Evolutionary conservation across 164 flowering plant species (phyloP).

Genomic region (Tetrastigma voinierianum): DNA sequence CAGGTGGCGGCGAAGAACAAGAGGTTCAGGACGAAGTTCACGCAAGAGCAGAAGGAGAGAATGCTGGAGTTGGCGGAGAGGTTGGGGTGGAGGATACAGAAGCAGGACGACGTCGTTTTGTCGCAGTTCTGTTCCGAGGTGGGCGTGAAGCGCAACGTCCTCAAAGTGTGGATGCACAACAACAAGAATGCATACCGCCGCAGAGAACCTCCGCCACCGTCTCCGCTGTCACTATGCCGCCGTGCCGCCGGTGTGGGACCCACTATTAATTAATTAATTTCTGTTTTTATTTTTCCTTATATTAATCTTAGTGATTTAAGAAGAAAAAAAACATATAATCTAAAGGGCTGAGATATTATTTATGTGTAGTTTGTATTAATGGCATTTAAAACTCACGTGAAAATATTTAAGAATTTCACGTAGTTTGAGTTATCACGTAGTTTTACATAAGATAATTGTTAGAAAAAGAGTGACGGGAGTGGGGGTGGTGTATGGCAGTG

Average conservation of each 20-base stretch:
- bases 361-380: no score
- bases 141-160: conserved; percentile 22
- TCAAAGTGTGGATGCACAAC: conserved; percentile 46
- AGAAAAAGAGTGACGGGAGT: no score
- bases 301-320: background rate
- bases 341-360: no score
- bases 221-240: background rate
- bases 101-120: conserved; percentile 19
- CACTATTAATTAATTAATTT: background rate
- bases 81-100: conserved; percentile 28
- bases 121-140: conserved; percentile 22
- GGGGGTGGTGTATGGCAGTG: no score
- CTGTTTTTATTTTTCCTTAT: background rate
- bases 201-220: background rate
- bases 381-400: no score
- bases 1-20: conserved; percentile 10
- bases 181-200: conserved; percentile 31
- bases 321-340: no score
- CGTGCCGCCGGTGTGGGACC: conserved; percentile 2
- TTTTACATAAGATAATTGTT: no score
- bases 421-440: no score
- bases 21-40: conserved; percentile 30
- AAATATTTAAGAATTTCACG: no score
- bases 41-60: conserved; percentile 27
- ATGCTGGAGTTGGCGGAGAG: conserved; percentile 31